Conservation (phyloP, 495 filamentous ascomycete genomes). For the Xylaria flabelliformis region DNA sequence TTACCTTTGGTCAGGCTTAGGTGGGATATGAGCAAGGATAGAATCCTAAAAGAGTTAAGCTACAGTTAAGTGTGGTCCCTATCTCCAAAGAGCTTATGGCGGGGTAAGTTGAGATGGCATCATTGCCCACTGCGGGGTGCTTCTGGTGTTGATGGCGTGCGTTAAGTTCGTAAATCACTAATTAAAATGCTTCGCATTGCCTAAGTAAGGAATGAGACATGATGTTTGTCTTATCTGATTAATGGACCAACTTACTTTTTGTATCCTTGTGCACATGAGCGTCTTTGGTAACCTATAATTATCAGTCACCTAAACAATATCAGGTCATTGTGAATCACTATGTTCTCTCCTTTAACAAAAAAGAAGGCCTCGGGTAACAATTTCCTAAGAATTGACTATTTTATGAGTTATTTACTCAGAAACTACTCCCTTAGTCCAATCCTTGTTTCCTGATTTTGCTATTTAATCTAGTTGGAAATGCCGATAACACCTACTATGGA, state of each 20-base stretch:
- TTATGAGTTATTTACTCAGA: slow-evolving; percentile 24
- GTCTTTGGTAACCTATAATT: neutral
- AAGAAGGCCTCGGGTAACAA: neutral
- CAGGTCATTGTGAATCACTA: neutral
- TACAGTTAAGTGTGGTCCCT: neutral
- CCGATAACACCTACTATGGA: slow-evolving; percentile 76
- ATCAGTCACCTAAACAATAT: neutral
- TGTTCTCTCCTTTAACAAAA: neutral
- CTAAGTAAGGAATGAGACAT: neutral
- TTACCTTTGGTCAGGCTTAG: neutral
- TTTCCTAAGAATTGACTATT: slow-evolving; percentile 17
- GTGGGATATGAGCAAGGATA: neutral
- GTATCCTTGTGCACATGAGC: neutral
- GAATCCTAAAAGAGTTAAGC: neutral
- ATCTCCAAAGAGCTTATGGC: slow-evolving; percentile 1
- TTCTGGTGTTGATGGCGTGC: neutral
- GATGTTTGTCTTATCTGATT: neutral
- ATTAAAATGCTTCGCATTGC: neutral
- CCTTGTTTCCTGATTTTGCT: slow-evolving; percentile 15
- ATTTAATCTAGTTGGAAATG: slow-evolving; percentile 65
- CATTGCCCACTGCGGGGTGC: slow-evolving; percentile 16
- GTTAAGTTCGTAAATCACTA: neutral
- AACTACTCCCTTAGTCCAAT: slow-evolving; percentile 21
- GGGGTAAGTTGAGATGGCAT: slow-evolving; percentile 21
- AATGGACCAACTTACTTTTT: neutral